These are phyloP conservation scores for Bathelium albidoporum DNA, from an alignment of 495 filamentous ascomycete genomes.

Conservation along the genomic window DNA sequence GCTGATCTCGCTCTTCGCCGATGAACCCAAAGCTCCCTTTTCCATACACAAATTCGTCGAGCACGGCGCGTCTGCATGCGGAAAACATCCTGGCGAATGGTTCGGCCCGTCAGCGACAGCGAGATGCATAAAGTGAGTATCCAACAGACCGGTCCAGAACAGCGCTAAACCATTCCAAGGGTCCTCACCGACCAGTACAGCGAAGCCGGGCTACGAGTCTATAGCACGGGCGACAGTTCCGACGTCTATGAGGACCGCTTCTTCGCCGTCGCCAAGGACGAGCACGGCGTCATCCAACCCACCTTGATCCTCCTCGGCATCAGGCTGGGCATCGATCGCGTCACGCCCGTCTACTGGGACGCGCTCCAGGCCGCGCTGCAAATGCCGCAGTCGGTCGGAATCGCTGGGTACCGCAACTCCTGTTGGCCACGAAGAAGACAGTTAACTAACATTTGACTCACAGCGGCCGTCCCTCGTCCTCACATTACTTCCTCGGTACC, in stretches of 20 bases:
- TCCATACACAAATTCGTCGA: conserved; percentile 93
- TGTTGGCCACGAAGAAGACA: neutral
- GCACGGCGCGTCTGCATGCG: conserved; percentile 77
- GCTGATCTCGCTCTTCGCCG: conserved; percentile 78
- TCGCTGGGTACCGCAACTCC: conserved; percentile 68
- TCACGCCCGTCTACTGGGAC: conserved; percentile 88
- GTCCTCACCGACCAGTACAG: conserved; percentile 55
- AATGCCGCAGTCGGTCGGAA: conserved; percentile 83
- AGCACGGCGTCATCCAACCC: conserved; percentile 57
- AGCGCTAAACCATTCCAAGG: conserved; percentile 38
- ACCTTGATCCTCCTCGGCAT: conserved; percentile 83
- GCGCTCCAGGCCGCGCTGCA: conserved; percentile 70
- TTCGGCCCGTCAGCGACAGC: conserved; percentile 98
- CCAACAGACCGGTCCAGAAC: neutral
- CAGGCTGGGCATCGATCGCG: conserved; percentile 81
- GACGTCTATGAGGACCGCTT: conserved; percentile 90
- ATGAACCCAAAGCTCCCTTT: conserved; percentile 75
- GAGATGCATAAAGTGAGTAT: conserved; percentile 80
- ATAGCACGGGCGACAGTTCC: conserved; percentile 77
- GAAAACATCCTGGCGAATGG: conserved; percentile 95
- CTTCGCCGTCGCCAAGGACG: conserved; percentile 56
- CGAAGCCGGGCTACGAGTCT: conserved; percentile 57
- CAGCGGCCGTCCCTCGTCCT: conserved; percentile 86
- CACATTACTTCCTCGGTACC: conserved; percentile 95
- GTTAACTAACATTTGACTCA: neutral